These are phyloP conservation scores for Nothopassalora personata DNA, from an alignment of 2,329 filamentous ascomycete species.

Conservation along the genomic window DNA sequence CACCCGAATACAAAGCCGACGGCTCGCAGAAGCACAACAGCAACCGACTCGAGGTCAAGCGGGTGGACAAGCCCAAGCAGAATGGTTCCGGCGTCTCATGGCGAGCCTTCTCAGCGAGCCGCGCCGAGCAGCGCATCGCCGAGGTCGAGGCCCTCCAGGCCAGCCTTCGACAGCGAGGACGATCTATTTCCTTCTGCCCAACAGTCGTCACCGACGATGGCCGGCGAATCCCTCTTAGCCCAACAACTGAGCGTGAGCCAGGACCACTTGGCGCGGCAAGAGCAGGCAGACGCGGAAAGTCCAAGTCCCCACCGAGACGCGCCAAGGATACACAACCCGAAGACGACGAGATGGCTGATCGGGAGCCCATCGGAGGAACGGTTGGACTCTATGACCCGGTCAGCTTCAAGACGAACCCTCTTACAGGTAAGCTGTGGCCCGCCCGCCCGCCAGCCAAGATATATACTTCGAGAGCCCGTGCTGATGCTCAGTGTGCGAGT, in stretches of 20 bases:
- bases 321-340: slow-evolving; percentile 25
- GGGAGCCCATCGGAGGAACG: slow-evolving; percentile 15
- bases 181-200: slow-evolving; percentile 31
- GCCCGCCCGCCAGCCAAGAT: neutral
- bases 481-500: slow-evolving; percentile 2
- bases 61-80: slow-evolving; percentile 31
- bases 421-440: slow-evolving; percentile 27
- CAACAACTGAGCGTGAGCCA: slow-evolving; percentile 13
- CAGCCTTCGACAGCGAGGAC: slow-evolving; percentile 29
- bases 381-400: slow-evolving; percentile 20
- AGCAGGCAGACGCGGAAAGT: slow-evolving; percentile 10
- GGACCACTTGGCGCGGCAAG: slow-evolving; percentile 15
- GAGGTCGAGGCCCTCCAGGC: slow-evolving; percentile 32
- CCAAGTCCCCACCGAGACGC: slow-evolving; percentile 29
- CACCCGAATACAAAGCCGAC: slow-evolving; percentile 3
- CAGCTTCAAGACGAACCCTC: slow-evolving; percentile 29
- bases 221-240: slow-evolving; percentile 26
- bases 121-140: slow-evolving; percentile 29
- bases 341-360: slow-evolving; percentile 28
- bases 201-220: slow-evolving; percentile 33
- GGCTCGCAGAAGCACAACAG: neutral
- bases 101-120: slow-evolving; percentile 32
- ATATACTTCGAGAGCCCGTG: neutral
- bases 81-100: slow-evolving; percentile 32
- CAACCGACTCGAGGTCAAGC: slow-evolving; percentile 26